Conservation (phyloP, 1,139 yeast species). For the Kurtzmaniella quercitrusa region DNA sequence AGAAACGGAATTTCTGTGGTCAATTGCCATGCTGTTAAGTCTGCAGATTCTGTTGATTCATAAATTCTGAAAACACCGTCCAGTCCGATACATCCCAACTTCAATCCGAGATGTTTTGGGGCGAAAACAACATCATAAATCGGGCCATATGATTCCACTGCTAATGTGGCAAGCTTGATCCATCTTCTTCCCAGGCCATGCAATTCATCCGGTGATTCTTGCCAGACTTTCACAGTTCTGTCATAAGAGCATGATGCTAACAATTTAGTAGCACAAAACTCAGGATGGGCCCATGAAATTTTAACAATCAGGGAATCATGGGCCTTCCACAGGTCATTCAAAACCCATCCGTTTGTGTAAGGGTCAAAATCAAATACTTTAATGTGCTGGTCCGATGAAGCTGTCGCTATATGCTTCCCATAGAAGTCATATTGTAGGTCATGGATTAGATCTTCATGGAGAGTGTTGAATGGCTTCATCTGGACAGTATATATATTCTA, state of each 20-base stretch:
- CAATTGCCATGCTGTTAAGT: constrained; percentile 75
- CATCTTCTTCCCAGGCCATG: constrained; percentile 78
- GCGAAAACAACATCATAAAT: constrained; percentile 87
- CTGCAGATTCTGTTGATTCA: constrained; percentile 86
- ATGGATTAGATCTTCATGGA: constrained; percentile 88
- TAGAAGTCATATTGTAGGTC: constrained; percentile 87
- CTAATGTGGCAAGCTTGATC: constrained; percentile 68
- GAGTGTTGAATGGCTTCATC: constrained; percentile 72
- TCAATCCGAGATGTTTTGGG: constrained; percentile 78
- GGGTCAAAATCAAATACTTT: constrained; percentile 76
- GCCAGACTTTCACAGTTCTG: constrained; percentile 85
- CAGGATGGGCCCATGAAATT: constrained; percentile 92
- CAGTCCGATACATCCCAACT: constrained; percentile 82
- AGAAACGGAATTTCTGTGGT: constrained; percentile 71
- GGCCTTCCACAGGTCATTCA: constrained; percentile 89
- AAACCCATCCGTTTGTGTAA: constrained; percentile 59
- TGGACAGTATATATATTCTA: not conserved
- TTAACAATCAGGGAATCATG: constrained; percentile 86
- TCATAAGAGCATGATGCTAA: constrained; percentile 89
- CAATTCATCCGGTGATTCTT: constrained; percentile 77
- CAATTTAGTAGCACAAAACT: constrained; percentile 69
- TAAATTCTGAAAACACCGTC: constrained; percentile 86
- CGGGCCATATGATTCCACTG: constrained; percentile 81
- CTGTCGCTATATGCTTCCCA: constrained; percentile 86
- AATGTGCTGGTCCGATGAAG: constrained; percentile 88